Evolutionary conservation across 2,329 filamentous ascomycete species (phyloP).

Genomic region (Chrysosporium queenslandicum): DNA sequence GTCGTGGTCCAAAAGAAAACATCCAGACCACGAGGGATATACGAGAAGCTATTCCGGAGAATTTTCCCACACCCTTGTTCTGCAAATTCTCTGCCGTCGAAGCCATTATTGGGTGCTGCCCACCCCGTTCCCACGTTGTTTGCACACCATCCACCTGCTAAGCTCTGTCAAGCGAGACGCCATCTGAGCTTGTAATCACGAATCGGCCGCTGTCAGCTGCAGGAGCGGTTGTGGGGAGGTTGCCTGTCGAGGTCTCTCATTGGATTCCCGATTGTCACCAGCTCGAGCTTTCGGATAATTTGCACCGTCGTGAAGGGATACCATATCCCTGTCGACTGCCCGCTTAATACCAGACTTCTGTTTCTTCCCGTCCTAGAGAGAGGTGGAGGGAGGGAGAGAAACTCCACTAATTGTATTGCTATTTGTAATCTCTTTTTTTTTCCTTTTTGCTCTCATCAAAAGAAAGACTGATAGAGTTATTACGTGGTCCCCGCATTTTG

Average conservation of each 20-base stretch:
- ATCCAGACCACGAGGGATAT: slow-evolving; percentile 9
- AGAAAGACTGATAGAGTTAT: not conserved
- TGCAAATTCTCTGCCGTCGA: not conserved
- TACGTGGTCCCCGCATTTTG: not conserved
- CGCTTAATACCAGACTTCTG: not conserved
- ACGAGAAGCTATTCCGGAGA: slow-evolving; percentile 7
- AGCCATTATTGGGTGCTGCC: not conserved
- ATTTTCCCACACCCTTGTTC: not conserved
- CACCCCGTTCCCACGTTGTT: not conserved
- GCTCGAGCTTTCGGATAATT: not conserved
- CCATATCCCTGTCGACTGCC: not conserved
- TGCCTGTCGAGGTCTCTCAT: not conserved
- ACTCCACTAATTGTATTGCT: not conserved
- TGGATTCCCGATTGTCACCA: not conserved
- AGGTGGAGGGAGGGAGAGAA: not conserved
- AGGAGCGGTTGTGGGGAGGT: not conserved
- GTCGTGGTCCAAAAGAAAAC: slow-evolving; percentile 9
- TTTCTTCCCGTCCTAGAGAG: not conserved
- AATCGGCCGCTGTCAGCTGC: not conserved
- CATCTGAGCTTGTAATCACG: not conserved
- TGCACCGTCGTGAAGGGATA: not conserved
- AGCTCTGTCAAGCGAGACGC: not conserved
- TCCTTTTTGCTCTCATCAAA: not conserved
- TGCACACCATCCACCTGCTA: not conserved
- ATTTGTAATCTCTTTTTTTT: not conserved